Conservation (phyloP, 2,329 filamentous ascomycete species). For the Arthrinium phaeospermum region DNA sequence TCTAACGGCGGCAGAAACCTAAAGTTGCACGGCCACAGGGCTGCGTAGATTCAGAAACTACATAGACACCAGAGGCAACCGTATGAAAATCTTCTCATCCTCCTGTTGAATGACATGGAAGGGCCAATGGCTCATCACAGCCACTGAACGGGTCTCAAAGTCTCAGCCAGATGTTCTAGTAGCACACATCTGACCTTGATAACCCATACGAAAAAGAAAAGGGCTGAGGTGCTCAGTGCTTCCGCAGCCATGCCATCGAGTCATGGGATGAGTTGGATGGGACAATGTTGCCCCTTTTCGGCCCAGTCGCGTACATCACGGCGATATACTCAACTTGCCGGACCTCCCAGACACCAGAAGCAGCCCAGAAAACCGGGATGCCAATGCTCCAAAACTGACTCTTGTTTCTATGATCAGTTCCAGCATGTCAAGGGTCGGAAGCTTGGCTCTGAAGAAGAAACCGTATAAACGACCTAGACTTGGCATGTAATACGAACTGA, state of each 20-base stretch:
- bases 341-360: not conserved
- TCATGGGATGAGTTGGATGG: no score
- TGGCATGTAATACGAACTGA: not conserved
- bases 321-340: not conserved
- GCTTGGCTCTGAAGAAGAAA: not conserved
- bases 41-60: not conserved
- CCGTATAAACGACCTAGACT: not conserved
- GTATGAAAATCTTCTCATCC: not conserved
- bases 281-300: not conserved
- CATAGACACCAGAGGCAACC: not conserved
- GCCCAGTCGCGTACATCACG: not conserved
- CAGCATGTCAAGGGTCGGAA: not conserved
- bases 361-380: not conserved
- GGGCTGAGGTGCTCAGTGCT: not conserved
- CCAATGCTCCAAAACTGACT: not conserved
- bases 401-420: not conserved
- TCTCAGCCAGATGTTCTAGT: not conserved
- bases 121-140: not conserved
- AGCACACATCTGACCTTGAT: not conserved
- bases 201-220: not conserved
- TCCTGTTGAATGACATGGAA: not conserved
- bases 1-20: not conserved
- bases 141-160: not conserved
- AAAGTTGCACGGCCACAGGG: not conserved
- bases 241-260: not conserved